Evolutionary conservation across 1,139 yeast species (phyloP).

Genomic region (Kurtzmaniella natalensis): DNA sequence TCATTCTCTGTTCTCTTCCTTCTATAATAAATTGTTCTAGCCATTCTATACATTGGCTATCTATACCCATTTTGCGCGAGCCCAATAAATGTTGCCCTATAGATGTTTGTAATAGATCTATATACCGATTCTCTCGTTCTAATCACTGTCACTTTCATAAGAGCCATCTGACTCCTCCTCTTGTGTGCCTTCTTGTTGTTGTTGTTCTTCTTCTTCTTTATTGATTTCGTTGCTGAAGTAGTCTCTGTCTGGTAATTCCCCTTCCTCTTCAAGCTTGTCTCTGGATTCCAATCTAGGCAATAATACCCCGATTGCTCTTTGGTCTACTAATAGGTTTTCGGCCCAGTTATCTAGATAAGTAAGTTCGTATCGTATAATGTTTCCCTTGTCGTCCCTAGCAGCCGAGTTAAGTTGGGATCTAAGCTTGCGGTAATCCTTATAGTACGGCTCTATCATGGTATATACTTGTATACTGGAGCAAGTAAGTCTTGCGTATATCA

Average conservation of each 20-base stretch:
- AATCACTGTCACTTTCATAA: constrained; percentile 10
- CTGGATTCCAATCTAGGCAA: constrained; percentile 53
- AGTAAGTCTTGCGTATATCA: constrained; percentile 54
- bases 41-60: too few relatives aligned
- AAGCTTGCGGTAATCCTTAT: constrained; percentile 53
- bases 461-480: constrained; percentile 44
- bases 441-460: constrained; percentile 45
- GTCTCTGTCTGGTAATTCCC: constrained; percentile 32
- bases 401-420: constrained; percentile 20
- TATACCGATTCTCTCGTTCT: constrained; percentile 5
- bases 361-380: constrained; percentile 26
- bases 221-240: constrained; percentile 18
- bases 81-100: too few relatives aligned
- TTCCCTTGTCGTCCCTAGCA: constrained; percentile 21
- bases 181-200: too few relatives aligned
- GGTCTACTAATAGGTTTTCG: constrained; percentile 46
- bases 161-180: constrained; percentile 13
- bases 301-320: constrained; percentile 54
- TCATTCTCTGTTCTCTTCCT: too few relatives aligned
- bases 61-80: too few relatives aligned
- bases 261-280: constrained; percentile 34
- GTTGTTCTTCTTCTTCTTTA: not conserved
- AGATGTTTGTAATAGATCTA: too few relatives aligned
- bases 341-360: constrained; percentile 58
- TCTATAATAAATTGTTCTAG: too few relatives aligned